Base-by-base conservation (phyloP, 768 basidiomycete species). In the Rhodotorula diobovata region DNA sequence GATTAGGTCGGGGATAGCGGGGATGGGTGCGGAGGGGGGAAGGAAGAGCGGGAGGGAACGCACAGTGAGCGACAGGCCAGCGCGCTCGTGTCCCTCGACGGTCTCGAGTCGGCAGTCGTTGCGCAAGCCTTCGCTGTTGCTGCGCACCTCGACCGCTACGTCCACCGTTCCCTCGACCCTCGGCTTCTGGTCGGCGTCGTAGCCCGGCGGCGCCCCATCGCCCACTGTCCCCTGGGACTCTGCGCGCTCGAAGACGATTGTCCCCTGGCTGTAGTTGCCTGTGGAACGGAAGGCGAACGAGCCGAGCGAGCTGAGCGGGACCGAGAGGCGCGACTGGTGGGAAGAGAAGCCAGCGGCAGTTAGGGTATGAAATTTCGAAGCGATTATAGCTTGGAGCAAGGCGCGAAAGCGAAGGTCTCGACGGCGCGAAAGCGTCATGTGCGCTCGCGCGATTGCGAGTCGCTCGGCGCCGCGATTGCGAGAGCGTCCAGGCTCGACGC, bases 81-180 rank as follows among this genome's bases (percentile, higher is more conserved):
- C 48, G 6, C 51, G 37, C 61, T 59, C 68, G 51, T 54, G 50
- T 20, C 23, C 63, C 35, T 70, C 53, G 35, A 50, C 35, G 2
- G 53, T 41, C 32, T 64, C 58, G 34, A 70, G 15, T 18, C 25
- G 23, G 21, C 25, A 23, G 32, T 64, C 62, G 32, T 34, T 16
- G 43, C 34, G 54, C 41, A 70, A 18, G 20, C 51, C 58, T 21
- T 64, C 68, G 56, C 63, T 63, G 61, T 64, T 70, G 25, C 34
- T 45, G 51, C 68, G 53, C 63, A 51, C 63, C 68, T 64, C 68
- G 20, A 70, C 58, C 0, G 2, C 43, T 4, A 64, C 50, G 21
- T 60, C 21, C 23, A 64, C 41, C 11, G 7, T n/a, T 0, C 57
- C 63, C 28, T 15, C 57, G 4, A 25, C 32, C 28, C 63, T 3